Evolutionary conservation across 2,329 filamentous ascomycete species (phyloP).

Genomic region (Fusarium cyanostomum): DNA sequence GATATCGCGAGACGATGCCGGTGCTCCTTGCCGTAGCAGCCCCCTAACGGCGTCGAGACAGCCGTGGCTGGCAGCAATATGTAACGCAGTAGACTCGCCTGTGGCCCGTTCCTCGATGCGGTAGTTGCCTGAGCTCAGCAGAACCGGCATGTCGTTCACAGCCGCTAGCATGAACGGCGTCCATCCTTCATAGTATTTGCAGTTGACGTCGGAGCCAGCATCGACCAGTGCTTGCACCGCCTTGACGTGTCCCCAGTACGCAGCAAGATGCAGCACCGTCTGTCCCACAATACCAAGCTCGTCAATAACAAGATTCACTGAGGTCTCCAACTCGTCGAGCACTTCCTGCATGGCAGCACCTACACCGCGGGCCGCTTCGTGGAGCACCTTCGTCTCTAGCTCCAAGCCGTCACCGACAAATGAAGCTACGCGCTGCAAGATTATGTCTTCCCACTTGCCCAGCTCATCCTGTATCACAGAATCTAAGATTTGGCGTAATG

Average conservation of each 20-base stretch:
- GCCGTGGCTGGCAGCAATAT: background rate
- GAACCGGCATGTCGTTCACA: background rate
- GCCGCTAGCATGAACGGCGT: background rate
- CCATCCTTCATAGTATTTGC: background rate
- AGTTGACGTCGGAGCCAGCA: background rate
- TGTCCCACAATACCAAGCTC: background rate
- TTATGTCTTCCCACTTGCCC: background rate
- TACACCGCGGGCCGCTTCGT: background rate
- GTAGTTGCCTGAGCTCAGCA: background rate
- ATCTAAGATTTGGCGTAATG: fast-evolving
- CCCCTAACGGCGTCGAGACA: background rate
- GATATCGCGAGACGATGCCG: background rate
- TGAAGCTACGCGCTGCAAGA: background rate
- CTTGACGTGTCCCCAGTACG: background rate
- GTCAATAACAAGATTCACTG: background rate
- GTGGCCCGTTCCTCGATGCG: background rate
- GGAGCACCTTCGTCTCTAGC: background rate
- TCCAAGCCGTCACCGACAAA: background rate
- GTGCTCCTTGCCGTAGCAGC: background rate
- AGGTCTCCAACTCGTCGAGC: background rate
- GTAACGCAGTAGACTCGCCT: background rate
- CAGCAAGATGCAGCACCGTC: background rate
- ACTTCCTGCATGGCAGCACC: background rate
- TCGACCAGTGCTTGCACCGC: background rate
- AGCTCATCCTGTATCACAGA: background rate